phyloP scores from a whole-genome alignment of 768 basidiomycete species.

The Basidioascus undulatus region DNA sequence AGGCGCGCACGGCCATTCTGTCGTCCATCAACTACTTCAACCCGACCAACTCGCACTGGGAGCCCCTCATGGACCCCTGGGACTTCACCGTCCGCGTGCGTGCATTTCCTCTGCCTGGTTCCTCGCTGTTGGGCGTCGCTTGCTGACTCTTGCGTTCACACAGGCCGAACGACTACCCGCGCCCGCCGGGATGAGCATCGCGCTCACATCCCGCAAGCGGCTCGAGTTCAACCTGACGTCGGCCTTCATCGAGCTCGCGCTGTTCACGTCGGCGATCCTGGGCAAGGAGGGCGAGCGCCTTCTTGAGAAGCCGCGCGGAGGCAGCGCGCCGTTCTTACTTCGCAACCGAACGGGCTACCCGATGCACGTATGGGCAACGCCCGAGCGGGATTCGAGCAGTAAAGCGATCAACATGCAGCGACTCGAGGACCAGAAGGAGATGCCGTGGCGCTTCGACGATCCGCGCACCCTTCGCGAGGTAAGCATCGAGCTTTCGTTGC shows the following conservation, averaged over 20 bases:
- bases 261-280: slow-evolving; percentile 47
- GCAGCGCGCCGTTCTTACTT: slow-evolving; percentile 79
- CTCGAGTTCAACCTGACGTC: slow-evolving; percentile 79
- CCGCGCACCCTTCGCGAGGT: slow-evolving; percentile 87
- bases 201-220: slow-evolving; percentile 48
- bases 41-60: slow-evolving; percentile 91
- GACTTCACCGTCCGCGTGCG: slow-evolving; percentile 47
- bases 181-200: slow-evolving; percentile 30
- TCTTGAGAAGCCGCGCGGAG: slow-evolving; percentile 53
- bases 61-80: slow-evolving; percentile 94
- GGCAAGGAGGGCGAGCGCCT: slow-evolving; percentile 47
- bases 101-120: neutral
- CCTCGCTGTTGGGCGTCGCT: neutral
- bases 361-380: slow-evolving; percentile 63
- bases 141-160: slow-evolving; percentile 4
- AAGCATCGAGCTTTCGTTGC: slow-evolving; percentile 10
- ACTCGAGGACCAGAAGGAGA: slow-evolving; percentile 43
- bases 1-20: slow-evolving; percentile 55
- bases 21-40: slow-evolving; percentile 89
- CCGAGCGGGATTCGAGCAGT: slow-evolving; percentile 33
- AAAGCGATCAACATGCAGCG: slow-evolving; percentile 26
- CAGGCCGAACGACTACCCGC: slow-evolving; percentile 33
- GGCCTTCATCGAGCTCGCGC: slow-evolving; percentile 63
- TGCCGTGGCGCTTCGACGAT: slow-evolving; percentile 95
- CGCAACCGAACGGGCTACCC: slow-evolving; percentile 74